Percentiles rank a stretch among this genome's conserved stretches.
Evolutionary conservation across 352 stramenopile species (phyloP).

Genomic region (Globisporangium ultimum): DNA sequence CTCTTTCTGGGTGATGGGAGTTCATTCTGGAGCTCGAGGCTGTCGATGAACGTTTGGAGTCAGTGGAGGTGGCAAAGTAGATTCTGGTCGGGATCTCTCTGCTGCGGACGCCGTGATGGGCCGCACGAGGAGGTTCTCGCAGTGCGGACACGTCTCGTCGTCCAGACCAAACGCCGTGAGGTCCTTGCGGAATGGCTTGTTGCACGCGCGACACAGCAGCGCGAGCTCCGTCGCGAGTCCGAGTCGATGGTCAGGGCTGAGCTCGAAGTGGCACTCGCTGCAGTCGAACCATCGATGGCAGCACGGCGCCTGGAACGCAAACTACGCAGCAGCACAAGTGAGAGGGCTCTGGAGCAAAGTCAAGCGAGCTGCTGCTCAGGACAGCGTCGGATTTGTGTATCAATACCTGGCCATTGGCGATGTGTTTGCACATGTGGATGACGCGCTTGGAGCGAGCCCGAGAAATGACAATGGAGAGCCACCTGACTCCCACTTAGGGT

Average conservation of each 20-base stretch:
- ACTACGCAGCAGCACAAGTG: conserved; percentile 21
- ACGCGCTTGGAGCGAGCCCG: too few relatives aligned
- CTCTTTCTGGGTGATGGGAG: too few relatives aligned
- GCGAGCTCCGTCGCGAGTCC: conserved; percentile 39
- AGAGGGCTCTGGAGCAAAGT: not conserved
- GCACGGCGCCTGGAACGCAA: conserved; percentile 62
- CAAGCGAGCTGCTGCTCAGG: too few relatives aligned
- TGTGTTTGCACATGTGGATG: conserved; percentile 36
- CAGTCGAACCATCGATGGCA: conserved; percentile 81
- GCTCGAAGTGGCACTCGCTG: conserved; percentile 70
- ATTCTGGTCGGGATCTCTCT: too few relatives aligned
- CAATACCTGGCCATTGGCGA: conserved; percentile 31
- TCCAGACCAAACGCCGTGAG: conserved; percentile 43
- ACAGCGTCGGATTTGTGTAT: too few relatives aligned
- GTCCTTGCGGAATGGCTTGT: conserved; percentile 62
- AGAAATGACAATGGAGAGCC: too few relatives aligned
- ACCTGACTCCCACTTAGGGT: too few relatives aligned
- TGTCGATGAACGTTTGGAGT: too few relatives aligned
- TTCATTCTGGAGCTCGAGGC: too few relatives aligned
- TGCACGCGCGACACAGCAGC: conserved; percentile 68
- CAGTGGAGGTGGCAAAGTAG: too few relatives aligned
- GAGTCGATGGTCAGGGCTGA: conserved; percentile 46
- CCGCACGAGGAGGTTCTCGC: conserved; percentile 41
- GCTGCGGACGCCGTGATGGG: conserved; percentile 6
- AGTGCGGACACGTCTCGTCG: conserved; percentile 67